phyloP scores from a whole-genome alignment of 2,329 filamentous ascomycete species.

The Colletotrichum melonis region DNA sequence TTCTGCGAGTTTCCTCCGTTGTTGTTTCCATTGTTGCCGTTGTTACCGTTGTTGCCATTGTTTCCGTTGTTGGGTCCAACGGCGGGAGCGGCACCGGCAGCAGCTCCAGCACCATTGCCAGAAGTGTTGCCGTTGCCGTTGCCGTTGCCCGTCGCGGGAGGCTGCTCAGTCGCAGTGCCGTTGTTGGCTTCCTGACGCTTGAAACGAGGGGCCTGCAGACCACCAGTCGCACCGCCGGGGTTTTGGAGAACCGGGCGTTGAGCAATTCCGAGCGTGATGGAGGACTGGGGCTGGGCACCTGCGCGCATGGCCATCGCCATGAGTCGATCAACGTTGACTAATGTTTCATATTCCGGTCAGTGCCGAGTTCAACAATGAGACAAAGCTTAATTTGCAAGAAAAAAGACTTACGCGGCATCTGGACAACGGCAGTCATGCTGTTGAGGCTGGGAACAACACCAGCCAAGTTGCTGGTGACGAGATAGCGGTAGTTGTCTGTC shows the following conservation, averaged over 20 bases:
- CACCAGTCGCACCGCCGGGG: slow-evolving; percentile 36
- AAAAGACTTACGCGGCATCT: slow-evolving; percentile 38
- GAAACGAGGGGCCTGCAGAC: slow-evolving; percentile 14
- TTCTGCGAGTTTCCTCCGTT: neutral
- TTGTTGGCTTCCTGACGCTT: slow-evolving; percentile 32
- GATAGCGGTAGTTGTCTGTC: slow-evolving; percentile 39
- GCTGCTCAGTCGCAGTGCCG: slow-evolving; percentile 4
- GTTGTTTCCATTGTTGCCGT: neutral
- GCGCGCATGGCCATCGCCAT: slow-evolving; percentile 38
- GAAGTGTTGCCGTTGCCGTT: neutral
- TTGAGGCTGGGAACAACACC: slow-evolving; percentile 37
- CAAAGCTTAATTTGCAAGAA: neutral
- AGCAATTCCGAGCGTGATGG: slow-evolving; percentile 37
- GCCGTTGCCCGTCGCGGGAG: neutral
- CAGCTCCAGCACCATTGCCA: slow-evolving; percentile 9
- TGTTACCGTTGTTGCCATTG: neutral
- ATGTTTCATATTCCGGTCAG: slow-evolving; percentile 29
- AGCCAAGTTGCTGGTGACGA: slow-evolving; percentile 38
- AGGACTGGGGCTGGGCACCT: slow-evolving; percentile 36
- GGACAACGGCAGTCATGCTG: slow-evolving; percentile 38
- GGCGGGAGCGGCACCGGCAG: neutral
- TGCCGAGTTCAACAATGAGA: neutral
- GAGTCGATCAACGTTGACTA: slow-evolving; percentile 38
- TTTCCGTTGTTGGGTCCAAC: slow-evolving; percentile 13
- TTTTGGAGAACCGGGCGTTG: slow-evolving; percentile 38